Base-by-base conservation (phyloP, 352 stramenopile species). In the Thalassiosira hispida region DNA sequence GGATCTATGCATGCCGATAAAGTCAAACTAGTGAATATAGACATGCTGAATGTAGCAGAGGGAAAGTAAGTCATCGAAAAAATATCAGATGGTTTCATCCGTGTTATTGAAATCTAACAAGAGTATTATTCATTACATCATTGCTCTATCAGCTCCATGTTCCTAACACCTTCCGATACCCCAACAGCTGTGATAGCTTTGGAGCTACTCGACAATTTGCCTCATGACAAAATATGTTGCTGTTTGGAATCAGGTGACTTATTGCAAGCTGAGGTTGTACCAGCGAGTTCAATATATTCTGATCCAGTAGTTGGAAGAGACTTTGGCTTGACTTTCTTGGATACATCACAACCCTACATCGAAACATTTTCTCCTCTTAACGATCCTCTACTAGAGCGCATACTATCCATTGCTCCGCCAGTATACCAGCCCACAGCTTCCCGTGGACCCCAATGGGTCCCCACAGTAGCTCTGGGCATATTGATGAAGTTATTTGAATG, bases 201-300 rank as follows among this genome's bases (percentile, higher is more conserved):
- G 57, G 88, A 93, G 72, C 51, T 93, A 65, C 80, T 92, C 51
- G 88, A 93, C 53, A 93, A 93, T 82, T 64, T 93, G 18, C 86
- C 86, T 44, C 88, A 93, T 78, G 88, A 93, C 47, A 93, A 93
- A 74, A 75, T 92, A 47, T 38, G 56, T 14, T 77, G 57, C 60
- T 71, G 63, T 16, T 83, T 79, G 27, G 64, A 67, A 52, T 77
- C 74, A 18, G 60, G 77, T 62, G 68, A 72, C 33, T 51, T 91
- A 16, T 76, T 92, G 64, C 86, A 93, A 72, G 84, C 81, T 14
- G 77, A 87, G 63, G 53, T 91, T 51, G 11, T 67, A 9, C 46
- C 22, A 38, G 33, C 38, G 14, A 35, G 3, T 33, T 31, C 38
- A 2, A 60, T 29, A 8, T 25, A 51, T 27, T 33, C 33, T 38